phyloP scores from a whole-genome alignment of 2,329 filamentous ascomycete genomes.

The Fusarium caatingaense region DNA sequence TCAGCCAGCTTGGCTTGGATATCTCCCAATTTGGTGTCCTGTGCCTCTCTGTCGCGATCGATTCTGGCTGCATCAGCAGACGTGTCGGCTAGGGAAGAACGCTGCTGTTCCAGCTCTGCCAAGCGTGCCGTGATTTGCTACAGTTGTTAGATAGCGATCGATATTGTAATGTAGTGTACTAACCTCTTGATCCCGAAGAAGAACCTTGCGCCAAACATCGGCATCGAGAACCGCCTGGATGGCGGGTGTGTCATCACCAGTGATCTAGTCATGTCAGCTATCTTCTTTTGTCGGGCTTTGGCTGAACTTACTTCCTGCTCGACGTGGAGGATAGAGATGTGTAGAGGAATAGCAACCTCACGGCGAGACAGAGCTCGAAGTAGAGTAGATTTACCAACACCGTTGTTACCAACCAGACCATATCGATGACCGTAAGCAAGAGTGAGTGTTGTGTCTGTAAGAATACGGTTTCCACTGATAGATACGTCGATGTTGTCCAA shows the following conservation, averaged over 20 bases:
- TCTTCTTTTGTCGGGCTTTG: neutral
- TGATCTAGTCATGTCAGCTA: constrained; percentile 69
- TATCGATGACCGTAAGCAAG: constrained; percentile 93
- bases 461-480: constrained; percentile 87
- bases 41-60: constrained; percentile 87
- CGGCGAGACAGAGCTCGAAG: constrained; percentile 89
- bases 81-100: constrained; percentile 86
- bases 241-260: constrained; percentile 93
- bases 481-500: constrained; percentile 95
- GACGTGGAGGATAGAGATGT: constrained; percentile 98
- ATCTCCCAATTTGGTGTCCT: constrained; percentile 91
- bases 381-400: constrained; percentile 97
- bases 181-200: constrained; percentile 88
- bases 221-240: constrained; percentile 96
- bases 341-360: constrained; percentile 94
- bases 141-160: constrained; percentile 47
- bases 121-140: constrained; percentile 83
- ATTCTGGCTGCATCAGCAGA: constrained; percentile 87
- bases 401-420: constrained; percentile 98
- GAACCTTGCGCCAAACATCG: constrained; percentile 97
- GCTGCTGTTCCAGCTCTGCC: constrained; percentile 79
- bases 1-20: constrained; percentile 92
- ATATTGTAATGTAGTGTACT: constrained; percentile 47
- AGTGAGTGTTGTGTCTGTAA: constrained; percentile 90
- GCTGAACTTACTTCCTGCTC: constrained; percentile 84